Percentiles rank a stretch among this genome's conserved stretches.
Evolutionary conservation across 2,329 filamentous ascomycete genomes (phyloP).

Genomic region (Calonectria honghensis): DNA sequence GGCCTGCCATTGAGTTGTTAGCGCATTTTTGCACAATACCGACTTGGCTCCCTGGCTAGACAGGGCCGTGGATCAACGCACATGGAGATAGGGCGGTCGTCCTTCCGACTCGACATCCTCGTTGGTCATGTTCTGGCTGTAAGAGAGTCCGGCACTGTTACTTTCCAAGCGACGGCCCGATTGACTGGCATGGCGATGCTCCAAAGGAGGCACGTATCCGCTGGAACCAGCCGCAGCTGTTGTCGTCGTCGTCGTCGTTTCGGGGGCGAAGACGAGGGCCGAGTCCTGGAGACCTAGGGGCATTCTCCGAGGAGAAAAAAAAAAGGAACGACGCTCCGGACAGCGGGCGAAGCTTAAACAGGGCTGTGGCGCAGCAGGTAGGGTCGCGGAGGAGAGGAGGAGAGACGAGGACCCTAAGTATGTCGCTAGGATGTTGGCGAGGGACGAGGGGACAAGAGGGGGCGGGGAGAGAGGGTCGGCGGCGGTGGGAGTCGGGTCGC

Average conservation of each 20-base stretch:
- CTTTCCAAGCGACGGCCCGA: constrained; percentile 52
- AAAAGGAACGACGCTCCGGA: constrained; percentile 40
- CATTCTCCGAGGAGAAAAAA: constrained; percentile 48
- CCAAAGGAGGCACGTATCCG: constrained; percentile 50
- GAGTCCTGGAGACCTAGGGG: constrained; percentile 53
- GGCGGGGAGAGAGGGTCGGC: constrained; percentile 22
- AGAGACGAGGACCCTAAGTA: constrained; percentile 12
- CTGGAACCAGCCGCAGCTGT: constrained; percentile 30
- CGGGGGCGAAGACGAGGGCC: constrained; percentile 50
- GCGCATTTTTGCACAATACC: constrained; percentile 37
- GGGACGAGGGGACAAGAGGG: background rate
- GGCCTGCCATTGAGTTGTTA: constrained; percentile 72
- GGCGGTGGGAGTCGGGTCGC: constrained; percentile 31
- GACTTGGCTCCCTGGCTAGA: background rate
- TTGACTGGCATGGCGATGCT: constrained; percentile 60
- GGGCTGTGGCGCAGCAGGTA: constrained; percentile 20
- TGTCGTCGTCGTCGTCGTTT: constrained; percentile 45
- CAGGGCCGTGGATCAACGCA: constrained; percentile 53
- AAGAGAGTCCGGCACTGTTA: constrained; percentile 51
- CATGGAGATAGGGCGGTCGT: constrained; percentile 67
- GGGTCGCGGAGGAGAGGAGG: background rate
- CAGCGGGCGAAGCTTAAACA: constrained; percentile 25
- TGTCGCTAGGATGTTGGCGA: constrained; percentile 9
- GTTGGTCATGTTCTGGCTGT: constrained; percentile 59
- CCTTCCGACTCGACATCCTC: constrained; percentile 64